Percentiles rank a stretch among this genome's conserved stretches.
These are phyloP conservation scores for Penicillium rolfsii DNA, from an alignment of 2,329 filamentous ascomycete species.

Conservation along the genomic window DNA sequence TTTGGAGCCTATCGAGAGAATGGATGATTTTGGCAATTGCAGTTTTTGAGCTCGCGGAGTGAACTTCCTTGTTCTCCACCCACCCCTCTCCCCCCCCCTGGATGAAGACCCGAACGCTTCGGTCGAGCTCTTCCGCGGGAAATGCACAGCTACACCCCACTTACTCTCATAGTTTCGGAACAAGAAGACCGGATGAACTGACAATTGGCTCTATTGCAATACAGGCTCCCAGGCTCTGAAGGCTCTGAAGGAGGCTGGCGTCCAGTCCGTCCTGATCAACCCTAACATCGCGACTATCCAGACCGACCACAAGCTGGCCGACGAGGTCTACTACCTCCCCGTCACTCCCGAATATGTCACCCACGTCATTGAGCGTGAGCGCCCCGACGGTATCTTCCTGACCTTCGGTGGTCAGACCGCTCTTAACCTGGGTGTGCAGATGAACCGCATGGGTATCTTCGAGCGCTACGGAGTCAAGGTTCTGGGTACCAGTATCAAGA, in stretches of 20 bases:
- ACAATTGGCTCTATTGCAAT: constrained; percentile 18
- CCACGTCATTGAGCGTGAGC: constrained; percentile 95
- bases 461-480: constrained; percentile 96
- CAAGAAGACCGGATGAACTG: constrained; percentile 18
- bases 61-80: neutral
- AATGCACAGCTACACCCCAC: constrained; percentile 10
- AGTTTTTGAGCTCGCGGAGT: neutral
- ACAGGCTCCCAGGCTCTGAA: constrained; percentile 93
- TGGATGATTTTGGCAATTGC: neutral
- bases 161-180: neutral
- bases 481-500: constrained; percentile 90
- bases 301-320: constrained; percentile 92
- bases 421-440: constrained; percentile 93
- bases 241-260: constrained; percentile 92
- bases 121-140: constrained; percentile 14
- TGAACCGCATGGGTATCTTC: constrained; percentile 94
- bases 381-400: constrained; percentile 94
- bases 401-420: constrained; percentile 97
- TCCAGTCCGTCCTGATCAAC: constrained; percentile 91
- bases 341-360: constrained; percentile 97
- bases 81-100: constrained; percentile 4
- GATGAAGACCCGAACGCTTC: constrained; percentile 2
- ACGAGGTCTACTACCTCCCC: constrained; percentile 97
- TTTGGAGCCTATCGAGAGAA: constrained; percentile 28
- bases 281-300: constrained; percentile 99